Percentiles rank a stretch among this genome's conserved stretches.
Evolutionary conservation across 148 eudicot species (phyloP).

Genomic region (Dianthus caryophyllus): DNA sequence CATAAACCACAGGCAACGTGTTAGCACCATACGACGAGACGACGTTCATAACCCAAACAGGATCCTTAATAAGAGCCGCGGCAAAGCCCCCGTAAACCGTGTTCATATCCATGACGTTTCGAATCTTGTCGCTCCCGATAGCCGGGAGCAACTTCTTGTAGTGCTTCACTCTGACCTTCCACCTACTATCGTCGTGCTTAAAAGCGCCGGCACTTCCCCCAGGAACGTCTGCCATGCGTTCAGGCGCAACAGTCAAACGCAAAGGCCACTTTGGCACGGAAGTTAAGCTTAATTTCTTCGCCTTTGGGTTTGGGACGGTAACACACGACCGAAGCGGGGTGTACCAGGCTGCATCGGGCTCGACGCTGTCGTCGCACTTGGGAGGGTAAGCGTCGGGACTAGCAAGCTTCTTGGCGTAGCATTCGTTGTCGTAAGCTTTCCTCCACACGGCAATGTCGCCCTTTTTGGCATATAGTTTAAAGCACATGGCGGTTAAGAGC

Average conservation of each 20-base stretch:
- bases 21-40: slow-evolving; percentile 73
- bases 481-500: slow-evolving; percentile 75
- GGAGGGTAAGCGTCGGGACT: slow-evolving; percentile 64
- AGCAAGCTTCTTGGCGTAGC: slow-evolving; percentile 60
- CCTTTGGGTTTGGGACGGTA: slow-evolving; percentile 53
- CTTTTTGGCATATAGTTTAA: slow-evolving; percentile 58
- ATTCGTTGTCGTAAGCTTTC: slow-evolving; percentile 49
- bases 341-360: slow-evolving; percentile 94
- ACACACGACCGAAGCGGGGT: slow-evolving; percentile 87
- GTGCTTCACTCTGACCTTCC: slow-evolving; percentile 69
- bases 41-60: slow-evolving; percentile 95
- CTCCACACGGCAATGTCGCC: slow-evolving; percentile 93
- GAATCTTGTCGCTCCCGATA: slow-evolving; percentile 69
- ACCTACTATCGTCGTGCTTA: slow-evolving; percentile 59
- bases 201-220: slow-evolving; percentile 66
- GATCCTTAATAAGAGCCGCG: slow-evolving; percentile 61
- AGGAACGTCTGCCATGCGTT: slow-evolving; percentile 51
- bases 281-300: slow-evolving; percentile 43
- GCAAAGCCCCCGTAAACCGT: slow-evolving; percentile 89
- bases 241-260: slow-evolving; percentile 60
- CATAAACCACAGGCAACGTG: slow-evolving; percentile 70
- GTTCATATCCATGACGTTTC: slow-evolving; percentile 98
- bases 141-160: slow-evolving; percentile 74
- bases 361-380: slow-evolving; percentile 85
- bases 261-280: slow-evolving; percentile 75